Conservation (phyloP, 345 rosid genomes). For the Citrus sinensis region DNA sequence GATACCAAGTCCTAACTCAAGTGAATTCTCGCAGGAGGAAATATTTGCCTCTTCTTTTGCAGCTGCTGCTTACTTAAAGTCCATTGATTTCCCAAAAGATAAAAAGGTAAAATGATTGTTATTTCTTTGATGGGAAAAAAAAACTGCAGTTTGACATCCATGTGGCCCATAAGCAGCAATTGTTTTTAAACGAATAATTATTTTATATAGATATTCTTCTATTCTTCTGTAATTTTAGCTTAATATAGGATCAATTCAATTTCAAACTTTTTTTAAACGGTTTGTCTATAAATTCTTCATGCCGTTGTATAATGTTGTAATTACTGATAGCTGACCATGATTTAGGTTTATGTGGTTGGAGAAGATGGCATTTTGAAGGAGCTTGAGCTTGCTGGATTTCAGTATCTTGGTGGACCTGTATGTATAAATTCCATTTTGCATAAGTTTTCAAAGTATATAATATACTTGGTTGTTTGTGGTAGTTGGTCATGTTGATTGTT, state of each 20-base stretch:
- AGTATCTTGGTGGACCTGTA: constrained; percentile 96
- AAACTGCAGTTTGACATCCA: neutral
- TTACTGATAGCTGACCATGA: constrained; percentile 16
- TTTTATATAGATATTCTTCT: neutral
- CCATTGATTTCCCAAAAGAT: constrained; percentile 87
- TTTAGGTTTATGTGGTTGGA: constrained; percentile 88
- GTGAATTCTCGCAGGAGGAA: constrained; percentile 63
- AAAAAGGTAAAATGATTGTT: constrained; percentile 51
- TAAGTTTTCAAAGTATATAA: neutral
- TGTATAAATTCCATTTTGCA: constrained; percentile 26
- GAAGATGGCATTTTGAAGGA: constrained; percentile 98
- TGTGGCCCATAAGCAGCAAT: neutral
- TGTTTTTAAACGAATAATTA: neutral
- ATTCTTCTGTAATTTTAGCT: neutral
- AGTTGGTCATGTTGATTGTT: neutral
- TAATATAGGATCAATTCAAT: neutral
- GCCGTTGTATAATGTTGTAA: neutral
- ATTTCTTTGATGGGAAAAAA: neutral
- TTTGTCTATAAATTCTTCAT: neutral
- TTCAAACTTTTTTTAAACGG: neutral
- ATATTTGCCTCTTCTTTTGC: constrained; percentile 97
- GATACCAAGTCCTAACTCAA: neutral
- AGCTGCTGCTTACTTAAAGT: constrained; percentile 90
- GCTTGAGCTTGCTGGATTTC: constrained; percentile 95
- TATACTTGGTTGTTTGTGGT: neutral